These are phyloP conservation scores for Pilatotrama ljubarskyi DNA, from an alignment of 768 basidiomycete genomes.

Conservation along the genomic window DNA sequence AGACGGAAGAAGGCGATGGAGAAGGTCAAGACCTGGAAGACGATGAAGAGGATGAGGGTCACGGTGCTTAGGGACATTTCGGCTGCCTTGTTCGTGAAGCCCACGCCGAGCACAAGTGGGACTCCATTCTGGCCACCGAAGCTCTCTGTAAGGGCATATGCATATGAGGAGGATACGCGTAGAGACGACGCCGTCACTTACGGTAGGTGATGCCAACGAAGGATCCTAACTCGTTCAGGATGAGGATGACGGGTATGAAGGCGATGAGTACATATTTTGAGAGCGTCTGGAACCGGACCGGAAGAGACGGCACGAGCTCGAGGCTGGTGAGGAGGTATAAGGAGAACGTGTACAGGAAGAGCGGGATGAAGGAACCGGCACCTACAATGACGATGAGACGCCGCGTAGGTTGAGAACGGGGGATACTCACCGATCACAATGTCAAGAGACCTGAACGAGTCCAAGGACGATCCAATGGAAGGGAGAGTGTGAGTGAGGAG, in stretches of 20 bases:
- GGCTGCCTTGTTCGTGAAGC: slow-evolving; percentile 42
- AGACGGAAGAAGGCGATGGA: slow-evolving; percentile 61
- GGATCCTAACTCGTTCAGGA: slow-evolving; percentile 61
- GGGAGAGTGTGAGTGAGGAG: slow-evolving; percentile 58
- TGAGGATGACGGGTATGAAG: slow-evolving; percentile 56
- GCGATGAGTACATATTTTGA: slow-evolving; percentile 47
- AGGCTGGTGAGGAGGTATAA: slow-evolving; percentile 56
- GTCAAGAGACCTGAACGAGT: slow-evolving; percentile 55
- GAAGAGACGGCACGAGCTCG: slow-evolving; percentile 54
- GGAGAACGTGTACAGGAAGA: slow-evolving; percentile 63
- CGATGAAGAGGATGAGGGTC: slow-evolving; percentile 58
- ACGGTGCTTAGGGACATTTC: slow-evolving; percentile 60
- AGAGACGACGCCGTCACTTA: slow-evolving; percentile 33
- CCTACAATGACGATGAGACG: slow-evolving; percentile 29
- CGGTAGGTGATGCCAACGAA: slow-evolving; percentile 61
- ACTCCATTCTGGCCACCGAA: slow-evolving; percentile 4
- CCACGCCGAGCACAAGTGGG: slow-evolving; percentile 33
- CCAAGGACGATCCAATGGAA: slow-evolving; percentile 45
- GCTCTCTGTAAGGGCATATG: neutral
- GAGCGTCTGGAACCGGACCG: slow-evolving; percentile 47
- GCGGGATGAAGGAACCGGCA: slow-evolving; percentile 61
- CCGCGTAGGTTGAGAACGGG: neutral
- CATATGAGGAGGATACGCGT: too few relatives aligned
- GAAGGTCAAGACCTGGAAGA: slow-evolving; percentile 60
- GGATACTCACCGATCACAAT: slow-evolving; percentile 55